phyloP scores from a whole-genome alignment of 129 eudicot species.

The Lonicera japonica region DNA sequence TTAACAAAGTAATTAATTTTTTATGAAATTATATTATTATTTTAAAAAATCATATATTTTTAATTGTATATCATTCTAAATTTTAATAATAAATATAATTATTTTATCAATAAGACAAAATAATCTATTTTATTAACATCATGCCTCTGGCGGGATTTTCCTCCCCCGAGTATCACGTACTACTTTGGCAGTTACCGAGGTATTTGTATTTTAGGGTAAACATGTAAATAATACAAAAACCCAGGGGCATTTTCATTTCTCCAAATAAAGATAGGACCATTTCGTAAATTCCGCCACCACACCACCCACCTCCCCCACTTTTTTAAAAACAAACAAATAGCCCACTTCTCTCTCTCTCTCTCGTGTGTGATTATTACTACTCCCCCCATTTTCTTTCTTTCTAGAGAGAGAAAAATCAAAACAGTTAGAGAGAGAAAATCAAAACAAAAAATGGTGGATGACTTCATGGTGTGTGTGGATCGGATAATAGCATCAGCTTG shows the following conservation, averaged over 20 bases:
- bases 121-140: too few species aligned
- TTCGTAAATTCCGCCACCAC: conserved; percentile 8
- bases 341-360: background rate
- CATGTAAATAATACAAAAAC: background rate
- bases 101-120: too few species aligned
- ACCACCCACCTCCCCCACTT: background rate
- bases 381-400: background rate
- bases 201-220: background rate
- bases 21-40: too few species aligned
- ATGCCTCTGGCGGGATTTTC: too few species aligned
- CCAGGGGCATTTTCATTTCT: background rate
- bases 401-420: too few species aligned
- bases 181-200: too few species aligned
- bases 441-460: conserved; percentile 14
- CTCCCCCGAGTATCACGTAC: too few species aligned
- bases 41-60: too few species aligned
- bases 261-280: background rate
- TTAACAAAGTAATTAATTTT: too few species aligned
- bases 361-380: background rate
- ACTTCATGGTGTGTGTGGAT: conserved; percentile 43
- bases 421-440: conserved; percentile 3
- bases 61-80: too few species aligned
- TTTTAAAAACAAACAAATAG: background rate
- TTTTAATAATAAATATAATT: too few species aligned
- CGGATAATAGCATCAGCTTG: conserved; percentile 41